Base-by-base conservation (phyloP, 1,139 yeast species). In the Candida dubliniensis region DNA sequence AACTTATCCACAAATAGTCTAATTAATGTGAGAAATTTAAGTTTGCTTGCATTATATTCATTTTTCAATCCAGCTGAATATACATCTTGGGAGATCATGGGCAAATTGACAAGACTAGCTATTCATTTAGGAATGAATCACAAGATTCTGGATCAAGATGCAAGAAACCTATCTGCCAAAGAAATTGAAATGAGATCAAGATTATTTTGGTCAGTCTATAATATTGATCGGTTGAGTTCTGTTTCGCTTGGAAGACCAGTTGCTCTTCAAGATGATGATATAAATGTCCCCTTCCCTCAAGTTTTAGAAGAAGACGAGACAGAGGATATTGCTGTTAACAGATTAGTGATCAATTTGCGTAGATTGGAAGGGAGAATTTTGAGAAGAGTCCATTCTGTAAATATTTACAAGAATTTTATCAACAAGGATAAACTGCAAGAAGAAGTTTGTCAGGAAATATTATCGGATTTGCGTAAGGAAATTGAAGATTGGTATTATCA, bases 141-240 rank as follows among this genome's bases (percentile, higher is more conserved):
- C 38, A 64, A 61, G 23, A 46, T 69, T 2, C 53, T 65, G 5
- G 56, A 57, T 4, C 52, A 49, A 9, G 61, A 60, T 27, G 49
- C 55, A 31, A 55, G 54, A 36, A 53, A 44, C 2, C 51, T 60
- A 57, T 55, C 66, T 6, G 50, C 59, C 0, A 42, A 50, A 71
- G 70, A 35, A 58, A 61, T 49, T 3, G 81, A 76, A 52, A 61
- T 68, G 60, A 56, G 74, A 40, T 63, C 66, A 2, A 57, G 81
- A 38, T 56, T 76, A 5, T 76, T 76, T 49, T 77, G 82, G 82
- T 69, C 77, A 39, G 73, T 75, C 9, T 76, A 72, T 49, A 70
- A 69, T 42, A 71, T 71, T 58, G 82, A 77, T 50, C 54, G 78
- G 36, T 54, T 71, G 13, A 66, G 76, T 13, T 67, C 77, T 1